A percentile compares a stretch with the other conserved stretches of the same genome.
Evolutionary conservation across 345 rosid genomes (phyloP).

Genomic region (Mercurialis annua): DNA sequence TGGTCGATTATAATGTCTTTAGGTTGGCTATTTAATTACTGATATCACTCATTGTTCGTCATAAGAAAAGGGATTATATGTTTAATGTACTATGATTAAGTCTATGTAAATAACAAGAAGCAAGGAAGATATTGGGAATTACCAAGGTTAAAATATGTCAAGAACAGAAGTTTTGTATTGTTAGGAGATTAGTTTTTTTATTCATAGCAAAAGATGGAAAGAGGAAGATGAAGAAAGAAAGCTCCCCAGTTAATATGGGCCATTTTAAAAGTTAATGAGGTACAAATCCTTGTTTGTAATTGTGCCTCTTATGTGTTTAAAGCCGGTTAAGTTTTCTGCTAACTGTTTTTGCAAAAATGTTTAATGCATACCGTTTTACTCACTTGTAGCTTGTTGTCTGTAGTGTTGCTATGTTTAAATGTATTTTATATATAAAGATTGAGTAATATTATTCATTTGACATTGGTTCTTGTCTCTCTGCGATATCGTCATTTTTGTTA

Average conservation of each 20-base stretch:
- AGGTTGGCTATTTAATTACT: slow-evolving; percentile 16
- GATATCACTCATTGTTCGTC: slow-evolving; percentile 25
- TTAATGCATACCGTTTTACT: not conserved
- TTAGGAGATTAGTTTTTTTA: slow-evolving; percentile 16
- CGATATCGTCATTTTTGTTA: not conserved
- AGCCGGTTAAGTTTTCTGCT: slow-evolving; percentile 11
- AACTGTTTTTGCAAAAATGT: slow-evolving; percentile 2
- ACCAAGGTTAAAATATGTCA: slow-evolving; percentile 2
- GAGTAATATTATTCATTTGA: not conserved
- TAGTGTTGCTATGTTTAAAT: slow-evolving; percentile 11
- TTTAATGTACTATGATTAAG: slow-evolving; percentile 28
- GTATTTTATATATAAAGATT: not conserved
- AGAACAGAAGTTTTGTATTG: slow-evolving; percentile 24
- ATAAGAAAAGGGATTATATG: slow-evolving; percentile 25
- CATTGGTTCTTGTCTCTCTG: not conserved
- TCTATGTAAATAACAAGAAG: slow-evolving; percentile 38
- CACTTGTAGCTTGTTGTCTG: not conserved
- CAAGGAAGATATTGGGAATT: slow-evolving; percentile 20
- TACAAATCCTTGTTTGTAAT: slow-evolving; percentile 17
- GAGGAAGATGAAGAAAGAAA: slow-evolving; percentile 5
- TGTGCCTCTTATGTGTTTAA: slow-evolving; percentile 14
- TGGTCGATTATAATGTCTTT: slow-evolving; percentile 10
- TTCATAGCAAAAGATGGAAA: slow-evolving; percentile 3
- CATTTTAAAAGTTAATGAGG: slow-evolving; percentile 15
- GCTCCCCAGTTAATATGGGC: slow-evolving; percentile 19